These are phyloP conservation scores for Penstemon newberryi DNA, from an alignment of 257 asterid genomes.

Conservation along the genomic window DNA sequence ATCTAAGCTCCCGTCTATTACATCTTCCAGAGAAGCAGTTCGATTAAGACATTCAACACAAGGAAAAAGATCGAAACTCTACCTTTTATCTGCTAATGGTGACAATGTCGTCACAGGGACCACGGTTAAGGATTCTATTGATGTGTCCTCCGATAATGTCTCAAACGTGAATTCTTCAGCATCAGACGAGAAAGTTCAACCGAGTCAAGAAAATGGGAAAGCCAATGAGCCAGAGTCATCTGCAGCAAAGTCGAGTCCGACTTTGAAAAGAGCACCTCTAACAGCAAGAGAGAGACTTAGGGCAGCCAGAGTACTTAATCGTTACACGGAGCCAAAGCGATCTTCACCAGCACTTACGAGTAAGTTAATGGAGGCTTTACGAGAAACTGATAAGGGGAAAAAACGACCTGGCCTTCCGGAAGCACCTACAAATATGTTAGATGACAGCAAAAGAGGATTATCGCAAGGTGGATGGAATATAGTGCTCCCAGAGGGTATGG, in stretches of 20 bases:
- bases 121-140: slow-evolving; percentile 34
- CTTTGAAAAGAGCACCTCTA: slow-evolving; percentile 58
- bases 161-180: slow-evolving; percentile 28
- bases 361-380: slow-evolving; percentile 65
- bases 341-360: slow-evolving; percentile 62
- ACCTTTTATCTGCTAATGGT: slow-evolving; percentile 43
- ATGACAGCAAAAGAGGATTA: slow-evolving; percentile 82
- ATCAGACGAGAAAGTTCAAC: slow-evolving; percentile 22
- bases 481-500: slow-evolving; percentile 63
- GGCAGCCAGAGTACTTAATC: slow-evolving; percentile 91
- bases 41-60: slow-evolving; percentile 32
- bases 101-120: slow-evolving; percentile 50
- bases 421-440: slow-evolving; percentile 74
- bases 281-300: slow-evolving; percentile 92
- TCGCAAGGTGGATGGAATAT: slow-evolving; percentile 76
- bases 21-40: slow-evolving; percentile 27
- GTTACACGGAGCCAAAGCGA: slow-evolving; percentile 75
- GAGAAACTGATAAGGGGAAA: slow-evolving; percentile 80
- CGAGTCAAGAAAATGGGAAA: slow-evolving; percentile 22
- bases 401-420: slow-evolving; percentile 75
- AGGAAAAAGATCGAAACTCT: slow-evolving; percentile 34
- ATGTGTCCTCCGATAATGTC: slow-evolving; percentile 30
- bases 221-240: slow-evolving; percentile 29
- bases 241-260: slow-evolving; percentile 37
- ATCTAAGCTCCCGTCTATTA: slow-evolving; percentile 30